Conservation (phyloP, 441 rosid genomes). For the Macaranga tanarius region DNA sequence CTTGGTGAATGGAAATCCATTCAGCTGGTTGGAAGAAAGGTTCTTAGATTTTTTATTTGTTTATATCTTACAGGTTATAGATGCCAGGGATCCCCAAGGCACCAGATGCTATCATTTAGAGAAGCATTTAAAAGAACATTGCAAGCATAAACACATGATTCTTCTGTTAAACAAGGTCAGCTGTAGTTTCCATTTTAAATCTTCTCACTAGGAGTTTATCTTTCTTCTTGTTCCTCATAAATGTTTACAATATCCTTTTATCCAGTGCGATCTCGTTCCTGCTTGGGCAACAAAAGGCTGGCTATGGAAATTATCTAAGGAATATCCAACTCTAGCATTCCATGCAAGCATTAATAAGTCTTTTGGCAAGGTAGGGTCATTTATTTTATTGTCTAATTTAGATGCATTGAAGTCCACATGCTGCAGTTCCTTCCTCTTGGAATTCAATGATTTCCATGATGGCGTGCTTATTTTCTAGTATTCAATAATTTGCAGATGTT, state of each 20-base stretch:
- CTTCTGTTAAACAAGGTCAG: no score
- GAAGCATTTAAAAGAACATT: conserved; percentile 55
- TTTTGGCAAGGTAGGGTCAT: conserved; percentile 73
- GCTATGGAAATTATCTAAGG: conserved; percentile 85
- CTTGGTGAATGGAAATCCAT: neutral
- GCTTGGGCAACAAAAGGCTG: conserved; percentile 96
- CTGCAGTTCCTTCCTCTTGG: neutral
- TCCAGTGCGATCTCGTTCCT: conserved; percentile 92
- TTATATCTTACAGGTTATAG: conserved; percentile 61
- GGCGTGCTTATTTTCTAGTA: neutral
- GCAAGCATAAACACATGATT: no score
- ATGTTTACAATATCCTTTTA: neutral
- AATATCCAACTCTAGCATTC: conserved; percentile 93
- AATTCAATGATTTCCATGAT: neutral
- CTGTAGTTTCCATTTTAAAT: no score
- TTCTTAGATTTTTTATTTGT: neutral
- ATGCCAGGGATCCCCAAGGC: conserved; percentile 96
- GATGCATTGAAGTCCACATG: neutral
- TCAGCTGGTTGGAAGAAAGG: neutral
- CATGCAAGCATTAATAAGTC: conserved; percentile 93
- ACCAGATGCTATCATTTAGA: conserved; percentile 90
- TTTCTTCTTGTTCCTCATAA: no score
- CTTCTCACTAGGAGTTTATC: no score
- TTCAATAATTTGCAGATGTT: neutral
- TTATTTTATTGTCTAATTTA: neutral